Base-by-base conservation (phyloP, 1,284 basidiomycete species). In the Chiua sp. region DNA sequence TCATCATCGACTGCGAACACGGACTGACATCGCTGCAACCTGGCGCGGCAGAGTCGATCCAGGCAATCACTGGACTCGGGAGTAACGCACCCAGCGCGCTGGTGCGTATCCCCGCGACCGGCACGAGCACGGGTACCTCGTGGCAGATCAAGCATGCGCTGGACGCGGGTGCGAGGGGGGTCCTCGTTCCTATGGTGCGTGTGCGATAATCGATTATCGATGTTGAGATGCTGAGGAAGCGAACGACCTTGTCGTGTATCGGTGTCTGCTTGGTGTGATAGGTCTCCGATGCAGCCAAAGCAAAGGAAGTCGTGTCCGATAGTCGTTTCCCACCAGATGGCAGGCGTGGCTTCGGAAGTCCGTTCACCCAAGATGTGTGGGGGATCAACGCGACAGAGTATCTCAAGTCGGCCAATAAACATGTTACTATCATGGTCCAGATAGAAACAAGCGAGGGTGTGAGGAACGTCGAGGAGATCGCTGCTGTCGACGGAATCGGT, bases 121-220 rank as follows among this genome's bases (percentile, higher is more conserved):
- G 86, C 0, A 69, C 79, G 32, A 81, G 79, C 47, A 73, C 78
- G 1, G 81, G 85, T 60, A 82, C 82, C 1, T 78, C 78, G 56
- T 88, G 87, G 87, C 87, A 88, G 72, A 87, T 89, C 71, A 90
- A 90, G 74, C 79, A 86, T 60, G 87, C 82, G 2, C 78, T 89
- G 39, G 87, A 89, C 68, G 83, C 83, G 1, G 87, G 87, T 12
- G 87, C 86, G 20, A 76, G 79, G 42, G 87, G 88, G 3, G 73
- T 88, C 13, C 70, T 90, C 46, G 84, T 89, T 0, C 88, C 88
- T 4, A 86, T 90, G 84, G 86, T 87, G 63, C 54, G 75, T 64
- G 51, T 26, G 22, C n/a, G 30, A 8, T 55, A 13, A 12, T 22
- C 7, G 11, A 47, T 33, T 32, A 23, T 47, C 20, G 7, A 13